Conservation (phyloP, 2,329 filamentous ascomycete species). For the Pseudocercospora macadamiae region DNA sequence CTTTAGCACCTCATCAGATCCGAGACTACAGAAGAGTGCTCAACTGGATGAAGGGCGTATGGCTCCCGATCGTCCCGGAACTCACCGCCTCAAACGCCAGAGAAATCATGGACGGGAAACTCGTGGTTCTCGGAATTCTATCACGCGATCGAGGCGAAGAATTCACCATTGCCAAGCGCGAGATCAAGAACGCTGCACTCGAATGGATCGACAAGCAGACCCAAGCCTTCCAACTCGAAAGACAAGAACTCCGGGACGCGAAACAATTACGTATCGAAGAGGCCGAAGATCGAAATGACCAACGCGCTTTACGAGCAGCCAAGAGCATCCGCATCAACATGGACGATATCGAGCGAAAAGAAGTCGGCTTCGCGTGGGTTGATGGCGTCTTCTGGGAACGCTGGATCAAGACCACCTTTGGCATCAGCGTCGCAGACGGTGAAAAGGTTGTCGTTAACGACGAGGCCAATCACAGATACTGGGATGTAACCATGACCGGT, state of each 20-base stretch:
- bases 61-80: constrained; percentile 94
- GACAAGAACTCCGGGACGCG: constrained; percentile 88
- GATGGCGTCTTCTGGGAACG: constrained; percentile 97
- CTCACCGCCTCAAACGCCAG: constrained; percentile 86
- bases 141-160: constrained; percentile 78
- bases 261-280: constrained; percentile 97
- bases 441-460: constrained; percentile 96
- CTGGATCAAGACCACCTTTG: constrained; percentile 94
- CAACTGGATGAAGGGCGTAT: constrained; percentile 93
- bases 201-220: constrained; percentile 99
- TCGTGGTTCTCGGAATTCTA: constrained; percentile 90
- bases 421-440: constrained; percentile 82
- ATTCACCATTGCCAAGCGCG: constrained; percentile 76
- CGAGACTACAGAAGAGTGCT: constrained; percentile 80
- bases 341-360: constrained; percentile 81
- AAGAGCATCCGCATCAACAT: constrained; percentile 93
- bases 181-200: constrained; percentile 92
- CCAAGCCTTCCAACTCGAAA: constrained; percentile 85
- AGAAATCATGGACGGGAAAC: constrained; percentile 92
- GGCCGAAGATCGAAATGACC: constrained; percentile 88
- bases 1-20: constrained; percentile 87
- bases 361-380: constrained; percentile 95
- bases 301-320: constrained; percentile 80
- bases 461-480: constrained; percentile 91
- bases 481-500: constrained; percentile 88